Percentiles rank a stretch among this genome's conserved stretches.
These are phyloP conservation scores for Pyrus betulifolia DNA, from an alignment of 306 rosid genomes.

Conservation along the genomic window DNA sequence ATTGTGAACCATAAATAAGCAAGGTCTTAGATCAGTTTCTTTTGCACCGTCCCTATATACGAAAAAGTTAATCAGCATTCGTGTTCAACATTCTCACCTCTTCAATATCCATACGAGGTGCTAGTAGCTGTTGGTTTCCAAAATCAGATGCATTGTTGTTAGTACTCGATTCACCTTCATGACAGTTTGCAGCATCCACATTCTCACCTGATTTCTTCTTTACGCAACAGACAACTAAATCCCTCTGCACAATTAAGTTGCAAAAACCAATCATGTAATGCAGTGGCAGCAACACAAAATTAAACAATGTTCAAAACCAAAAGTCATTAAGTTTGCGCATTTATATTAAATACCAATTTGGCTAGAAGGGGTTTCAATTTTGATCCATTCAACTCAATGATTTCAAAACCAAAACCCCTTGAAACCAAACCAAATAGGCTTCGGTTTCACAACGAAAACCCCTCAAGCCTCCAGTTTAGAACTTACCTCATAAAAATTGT, in stretches of 20 bases:
- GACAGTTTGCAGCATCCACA: neutral
- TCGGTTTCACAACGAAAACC: neutral
- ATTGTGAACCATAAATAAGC: conserved; percentile 6
- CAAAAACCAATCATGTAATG: neutral
- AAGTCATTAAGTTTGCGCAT: neutral
- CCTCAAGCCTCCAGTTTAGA: neutral
- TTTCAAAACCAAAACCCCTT: neutral
- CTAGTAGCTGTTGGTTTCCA: neutral
- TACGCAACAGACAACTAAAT: conserved; percentile 44
- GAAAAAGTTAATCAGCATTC: neutral
- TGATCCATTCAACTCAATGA: neutral
- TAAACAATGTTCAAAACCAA: neutral
- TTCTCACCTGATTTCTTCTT: conserved; percentile 17
- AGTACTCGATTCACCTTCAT: conserved; percentile 31
- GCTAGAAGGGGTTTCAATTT: neutral
- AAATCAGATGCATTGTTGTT: neutral
- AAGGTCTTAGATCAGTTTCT: conserved; percentile 6
- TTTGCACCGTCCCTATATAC: neutral
- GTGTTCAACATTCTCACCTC: conserved; percentile 29
- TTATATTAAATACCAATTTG: neutral
- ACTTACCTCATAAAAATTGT: neutral
- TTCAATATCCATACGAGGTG: neutral
- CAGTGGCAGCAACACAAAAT: neutral
- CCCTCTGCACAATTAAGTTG: conserved; percentile 28
- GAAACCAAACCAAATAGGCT: neutral